phyloP scores from a whole-genome alignment of 2,329 filamentous ascomycete species.

The Myrmaecium sp. region DNA sequence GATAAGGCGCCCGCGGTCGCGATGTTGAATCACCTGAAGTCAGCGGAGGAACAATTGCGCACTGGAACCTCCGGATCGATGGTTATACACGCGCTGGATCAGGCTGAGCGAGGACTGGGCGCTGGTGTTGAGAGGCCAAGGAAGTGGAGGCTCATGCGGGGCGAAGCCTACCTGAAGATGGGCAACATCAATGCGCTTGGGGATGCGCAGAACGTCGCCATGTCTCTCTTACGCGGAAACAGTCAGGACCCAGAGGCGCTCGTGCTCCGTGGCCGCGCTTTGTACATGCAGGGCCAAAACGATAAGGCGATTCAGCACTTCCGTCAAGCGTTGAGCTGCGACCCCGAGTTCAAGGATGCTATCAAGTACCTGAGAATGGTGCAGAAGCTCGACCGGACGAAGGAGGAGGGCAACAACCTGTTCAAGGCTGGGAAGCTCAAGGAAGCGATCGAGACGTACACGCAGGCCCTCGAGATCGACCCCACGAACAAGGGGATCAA shows the following conservation, averaged over 20 bases:
- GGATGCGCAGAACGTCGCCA: constrained; percentile 84
- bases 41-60: constrained; percentile 61
- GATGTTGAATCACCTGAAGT: constrained; percentile 68
- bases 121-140: constrained; percentile 61
- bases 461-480: constrained; percentile 68
- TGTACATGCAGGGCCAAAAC: constrained; percentile 87
- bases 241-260: constrained; percentile 86
- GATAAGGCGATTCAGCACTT: constrained; percentile 89
- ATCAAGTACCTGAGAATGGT: constrained; percentile 79
- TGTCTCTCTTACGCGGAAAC: constrained; percentile 70
- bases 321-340: constrained; percentile 72
- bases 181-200: constrained; percentile 75
- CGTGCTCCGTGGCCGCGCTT: constrained; percentile 68
- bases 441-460: constrained; percentile 70
- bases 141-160: constrained; percentile 87
- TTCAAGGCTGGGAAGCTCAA: constrained; percentile 77
- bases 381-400: constrained; percentile 82
- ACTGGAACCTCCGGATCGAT: constrained; percentile 72
- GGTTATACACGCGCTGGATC: constrained; percentile 80
- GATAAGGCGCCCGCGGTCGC: constrained; percentile 68
- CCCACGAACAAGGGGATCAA: constrained; percentile 81
- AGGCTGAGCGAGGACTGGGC: constrained; percentile 70
- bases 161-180: constrained; percentile 86
- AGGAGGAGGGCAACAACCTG: constrained; percentile 78
- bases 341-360: constrained; percentile 79